These are phyloP conservation scores for Anthracocystis panici-leucophaei DNA, from an alignment of 1,284 basidiomycete genomes.

Conservation along the genomic window DNA sequence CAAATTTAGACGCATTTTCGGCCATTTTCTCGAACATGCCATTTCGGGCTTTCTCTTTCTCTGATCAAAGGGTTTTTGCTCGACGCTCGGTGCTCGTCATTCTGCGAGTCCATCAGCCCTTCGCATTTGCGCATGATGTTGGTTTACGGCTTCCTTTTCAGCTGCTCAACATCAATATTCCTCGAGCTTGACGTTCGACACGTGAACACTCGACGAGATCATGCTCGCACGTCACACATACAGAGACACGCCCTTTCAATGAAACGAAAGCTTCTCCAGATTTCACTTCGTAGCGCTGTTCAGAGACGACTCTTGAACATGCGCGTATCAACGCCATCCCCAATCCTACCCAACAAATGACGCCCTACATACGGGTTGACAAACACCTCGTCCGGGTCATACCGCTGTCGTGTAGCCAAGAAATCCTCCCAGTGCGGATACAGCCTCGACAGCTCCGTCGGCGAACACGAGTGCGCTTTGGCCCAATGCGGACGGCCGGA, in stretches of 20 bases:
- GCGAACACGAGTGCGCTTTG: conserved; percentile 85
- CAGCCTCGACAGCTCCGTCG: conserved; percentile 76
- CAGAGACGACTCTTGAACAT: conserved; percentile 55
- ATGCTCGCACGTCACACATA: neutral
- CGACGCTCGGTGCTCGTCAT: too few relatives aligned
- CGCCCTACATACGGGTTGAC: conserved; percentile 73
- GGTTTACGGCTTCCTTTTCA: too few relatives aligned
- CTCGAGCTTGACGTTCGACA: neutral
- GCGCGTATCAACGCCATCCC: conserved; percentile 44
- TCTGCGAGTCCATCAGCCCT: too few relatives aligned
- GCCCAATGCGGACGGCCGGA: conserved; percentile 96
- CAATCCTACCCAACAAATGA: conserved; percentile 72
- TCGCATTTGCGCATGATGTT: too few relatives aligned
- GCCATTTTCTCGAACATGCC: neutral
- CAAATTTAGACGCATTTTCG: neutral
- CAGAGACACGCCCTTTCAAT: neutral
- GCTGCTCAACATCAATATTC: too few relatives aligned
- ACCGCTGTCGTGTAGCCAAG: conserved; percentile 76
- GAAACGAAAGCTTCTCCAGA: neutral
- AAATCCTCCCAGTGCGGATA: conserved; percentile 91
- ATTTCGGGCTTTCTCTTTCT: too few relatives aligned
- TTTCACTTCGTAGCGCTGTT: neutral
- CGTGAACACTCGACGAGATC: neutral
- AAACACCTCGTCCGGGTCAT: conserved; percentile 86
- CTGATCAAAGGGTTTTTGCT: too few relatives aligned